Percentiles rank a stretch among this genome's conserved stretches.
These are phyloP conservation scores for Penicillium sp. DNA, from an alignment of 2,329 filamentous ascomycete species.

Conservation along the genomic window DNA sequence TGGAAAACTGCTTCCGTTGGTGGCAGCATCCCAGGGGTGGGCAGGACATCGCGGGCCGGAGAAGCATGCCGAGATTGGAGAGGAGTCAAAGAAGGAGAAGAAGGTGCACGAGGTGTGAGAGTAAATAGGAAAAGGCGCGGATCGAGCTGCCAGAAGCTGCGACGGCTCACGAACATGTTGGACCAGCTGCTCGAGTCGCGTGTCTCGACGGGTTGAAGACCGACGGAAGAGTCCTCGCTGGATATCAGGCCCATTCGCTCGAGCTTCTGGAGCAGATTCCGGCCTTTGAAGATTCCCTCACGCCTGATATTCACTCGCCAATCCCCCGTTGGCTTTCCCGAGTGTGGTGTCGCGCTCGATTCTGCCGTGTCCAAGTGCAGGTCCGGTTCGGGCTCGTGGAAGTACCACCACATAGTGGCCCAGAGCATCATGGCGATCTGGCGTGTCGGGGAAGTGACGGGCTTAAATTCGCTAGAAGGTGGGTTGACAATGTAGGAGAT, in stretches of 20 bases:
- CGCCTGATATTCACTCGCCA: slow-evolving; percentile 83
- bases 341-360: slow-evolving; percentile 63
- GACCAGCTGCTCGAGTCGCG: slow-evolving; percentile 67
- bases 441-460: slow-evolving; percentile 74
- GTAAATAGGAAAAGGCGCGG: slow-evolving; percentile 85
- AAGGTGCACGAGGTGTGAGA: slow-evolving; percentile 60
- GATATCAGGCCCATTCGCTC: slow-evolving; percentile 88
- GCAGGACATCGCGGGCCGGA: slow-evolving; percentile 41
- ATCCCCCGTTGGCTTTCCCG: slow-evolving; percentile 74
- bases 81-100: slow-evolving; percentile 51
- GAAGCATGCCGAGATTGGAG: slow-evolving; percentile 52
- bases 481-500: slow-evolving; percentile 90
- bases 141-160: slow-evolving; percentile 90
- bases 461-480: slow-evolving; percentile 73
- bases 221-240: slow-evolving; percentile 72
- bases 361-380: slow-evolving; percentile 61
- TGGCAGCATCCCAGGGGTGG: slow-evolving; percentile 5
- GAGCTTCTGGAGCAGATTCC: slow-evolving; percentile 81
- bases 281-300: slow-evolving; percentile 83
- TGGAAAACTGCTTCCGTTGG: slow-evolving; percentile 33
- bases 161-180: slow-evolving; percentile 76
- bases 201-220: slow-evolving; percentile 58
- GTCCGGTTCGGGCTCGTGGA: slow-evolving; percentile 76
- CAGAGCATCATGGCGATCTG: slow-evolving; percentile 97
- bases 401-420: slow-evolving; percentile 95